Evolutionary conservation across 768 basidiomycete genomes (phyloP), one percentile per base, ranked within the genome.

Genomic region (Leccinum obscurum): DNA sequence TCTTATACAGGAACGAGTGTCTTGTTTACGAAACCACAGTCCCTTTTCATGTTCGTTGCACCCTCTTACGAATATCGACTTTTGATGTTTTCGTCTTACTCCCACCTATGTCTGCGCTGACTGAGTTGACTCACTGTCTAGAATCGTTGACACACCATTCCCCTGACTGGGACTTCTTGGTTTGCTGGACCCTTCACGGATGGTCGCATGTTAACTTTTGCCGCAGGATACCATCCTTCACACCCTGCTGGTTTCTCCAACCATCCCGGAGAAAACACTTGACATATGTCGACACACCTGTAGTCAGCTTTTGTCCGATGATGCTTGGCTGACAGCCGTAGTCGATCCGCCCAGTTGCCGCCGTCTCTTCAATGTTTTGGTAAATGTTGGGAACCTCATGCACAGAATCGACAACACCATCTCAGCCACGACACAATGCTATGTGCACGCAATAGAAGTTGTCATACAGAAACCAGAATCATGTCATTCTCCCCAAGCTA

Each of bases 301-400:
- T 55, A 72, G 68, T 41, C 73, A 73, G 34, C 68, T 73, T 46
- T 57, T 73, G 53, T 70, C 70, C 13, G 66, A 65, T 30, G 66
- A 74, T 30, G 62, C 62, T 30, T 66, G 64, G 65, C 52, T 70
- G 34, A 65, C 65, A 35, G 49, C 70, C 34, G 35, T 63, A 15
- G 63, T 66, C 32, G 64, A 76, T 8, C 65, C 69, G 26, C 66
- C 57, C 55, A 79, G 77, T 55, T 63, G 75, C 4, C 79, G 78
- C 56, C 77, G 80, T 6, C 66, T 83, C 7, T 81, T 81, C 65
- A 79, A 78, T 64, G 73, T 81, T 44, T 69, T 81, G 49, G 77
- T 79, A 59, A 78, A 76, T 20, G 73, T 72, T 48, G 78, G 76
- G 22, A 80, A 76, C 28, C 69, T 75, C 58, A 68, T 70, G 64